Percentiles rank a stretch among this genome's conserved stretches.
Evolutionary conservation across 2,329 filamentous ascomycete genomes (phyloP).

Genomic region (Stagonosporopsis vannaccii): DNA sequence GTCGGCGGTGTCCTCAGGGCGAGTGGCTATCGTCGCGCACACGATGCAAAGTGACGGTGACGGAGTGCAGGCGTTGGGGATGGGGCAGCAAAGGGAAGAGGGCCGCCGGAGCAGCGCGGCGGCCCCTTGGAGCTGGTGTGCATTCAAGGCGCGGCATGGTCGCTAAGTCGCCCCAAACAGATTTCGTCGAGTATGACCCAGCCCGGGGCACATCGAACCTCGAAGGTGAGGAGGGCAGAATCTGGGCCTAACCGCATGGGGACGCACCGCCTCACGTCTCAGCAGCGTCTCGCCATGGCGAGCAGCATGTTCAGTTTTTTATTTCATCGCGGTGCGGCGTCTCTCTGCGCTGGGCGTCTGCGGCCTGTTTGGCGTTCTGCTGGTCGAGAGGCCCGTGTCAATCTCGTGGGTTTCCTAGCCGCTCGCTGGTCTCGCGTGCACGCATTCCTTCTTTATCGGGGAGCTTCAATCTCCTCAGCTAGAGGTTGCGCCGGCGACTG

Average conservation of each 20-base stretch:
- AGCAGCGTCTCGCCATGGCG: neutral
- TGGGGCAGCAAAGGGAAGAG: slow-evolving; percentile 7
- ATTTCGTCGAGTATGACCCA: slow-evolving; percentile 10
- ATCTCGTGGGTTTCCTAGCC: slow-evolving; percentile 16
- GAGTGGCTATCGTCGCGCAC: slow-evolving; percentile 13
- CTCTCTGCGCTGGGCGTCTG: slow-evolving; percentile 6
- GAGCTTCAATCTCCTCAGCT: slow-evolving; percentile 10
- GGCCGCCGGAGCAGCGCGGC: slow-evolving; percentile 13
- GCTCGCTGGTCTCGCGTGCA: slow-evolving; percentile 2
- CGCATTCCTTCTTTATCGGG: slow-evolving; percentile 14
- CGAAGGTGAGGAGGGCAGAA: slow-evolving; percentile 3
- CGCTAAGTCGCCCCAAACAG: slow-evolving; percentile 9
- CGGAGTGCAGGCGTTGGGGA: slow-evolving; percentile 8
- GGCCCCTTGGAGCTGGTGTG: slow-evolving; percentile 16
- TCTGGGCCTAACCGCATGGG: slow-evolving; percentile 5
- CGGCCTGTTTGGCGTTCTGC: slow-evolving; percentile 10
- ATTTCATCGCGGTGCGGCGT: neutral
- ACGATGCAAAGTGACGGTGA: slow-evolving; percentile 11
- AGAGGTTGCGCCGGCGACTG: slow-evolving; percentile 9
- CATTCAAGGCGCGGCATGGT: slow-evolving; percentile 15
- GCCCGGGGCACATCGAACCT: neutral
- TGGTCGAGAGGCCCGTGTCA: slow-evolving; percentile 18
- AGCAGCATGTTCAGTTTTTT: neutral
- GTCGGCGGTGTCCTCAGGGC: slow-evolving; percentile 1
- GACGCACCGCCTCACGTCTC: neutral